These are phyloP conservation scores for Neurospora sp. DNA, from an alignment of 495 filamentous ascomycete genomes.

Conservation along the genomic window DNA sequence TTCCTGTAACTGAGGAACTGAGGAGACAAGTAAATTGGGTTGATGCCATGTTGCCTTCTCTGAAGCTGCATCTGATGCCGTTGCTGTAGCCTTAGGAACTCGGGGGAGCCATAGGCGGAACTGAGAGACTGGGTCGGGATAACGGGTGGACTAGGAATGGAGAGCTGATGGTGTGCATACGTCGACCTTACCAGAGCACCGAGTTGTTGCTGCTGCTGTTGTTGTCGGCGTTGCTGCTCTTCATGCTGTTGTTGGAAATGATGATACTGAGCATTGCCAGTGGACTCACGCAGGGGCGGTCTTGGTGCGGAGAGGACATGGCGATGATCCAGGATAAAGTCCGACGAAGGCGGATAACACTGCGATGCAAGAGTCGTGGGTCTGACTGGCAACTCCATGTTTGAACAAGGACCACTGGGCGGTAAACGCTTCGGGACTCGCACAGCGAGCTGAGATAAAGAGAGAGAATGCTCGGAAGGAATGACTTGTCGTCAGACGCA, in stretches of 20 bases:
- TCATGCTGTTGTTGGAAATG: slow-evolving; percentile 3
- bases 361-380: slow-evolving; percentile 17
- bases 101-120: slow-evolving; percentile 23
- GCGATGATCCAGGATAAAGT: slow-evolving; percentile 7
- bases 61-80: slow-evolving; percentile 11
- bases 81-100: slow-evolving; percentile 9
- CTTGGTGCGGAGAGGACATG: slow-evolving; percentile 19
- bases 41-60: slow-evolving; percentile 22
- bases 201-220: neutral
- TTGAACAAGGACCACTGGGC: slow-evolving; percentile 1
- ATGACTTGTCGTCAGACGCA: slow-evolving; percentile 20
- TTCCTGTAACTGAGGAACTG: slow-evolving; percentile 61
- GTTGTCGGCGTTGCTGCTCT: neutral
- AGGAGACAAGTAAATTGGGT: slow-evolving; percentile 40
- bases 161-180: slow-evolving; percentile 23
- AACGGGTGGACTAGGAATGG: slow-evolving; percentile 33
- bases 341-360: slow-evolving; percentile 16
- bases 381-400: slow-evolving; percentile 17
- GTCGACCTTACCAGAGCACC: slow-evolving; percentile 22
- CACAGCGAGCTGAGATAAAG: slow-evolving; percentile 37
- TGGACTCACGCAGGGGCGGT: slow-evolving; percentile 38
- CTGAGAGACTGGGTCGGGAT: slow-evolving; percentile 32
- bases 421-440: slow-evolving; percentile 6
- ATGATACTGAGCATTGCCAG: slow-evolving; percentile 37
- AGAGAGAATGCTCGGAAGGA: slow-evolving; percentile 45